These are phyloP conservation scores for Ceratocystis papillata DNA, from an alignment of 2,329 filamentous ascomycete genomes.

Conservation along the genomic window DNA sequence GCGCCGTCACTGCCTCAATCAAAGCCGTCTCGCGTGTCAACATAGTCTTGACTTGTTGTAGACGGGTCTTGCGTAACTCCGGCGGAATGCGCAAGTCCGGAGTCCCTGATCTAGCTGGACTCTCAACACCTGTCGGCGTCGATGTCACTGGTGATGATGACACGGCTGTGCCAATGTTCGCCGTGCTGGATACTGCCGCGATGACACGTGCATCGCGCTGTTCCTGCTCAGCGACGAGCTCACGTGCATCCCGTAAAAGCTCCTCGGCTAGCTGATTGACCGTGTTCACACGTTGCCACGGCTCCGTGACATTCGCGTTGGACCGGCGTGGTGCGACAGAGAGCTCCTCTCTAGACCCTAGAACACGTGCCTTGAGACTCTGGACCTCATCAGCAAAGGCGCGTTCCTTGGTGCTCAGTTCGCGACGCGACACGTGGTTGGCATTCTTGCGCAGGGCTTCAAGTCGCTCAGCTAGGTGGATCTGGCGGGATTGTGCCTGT, in stretches of 20 bases:
- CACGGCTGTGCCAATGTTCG: constrained; percentile 13
- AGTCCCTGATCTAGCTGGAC: constrained; percentile 29
- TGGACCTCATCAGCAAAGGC: constrained; percentile 40
- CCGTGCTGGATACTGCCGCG: constrained; percentile 15
- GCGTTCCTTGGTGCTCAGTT: constrained; percentile 38
- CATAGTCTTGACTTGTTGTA: constrained; percentile 51
- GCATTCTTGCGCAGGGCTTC: constrained; percentile 45
- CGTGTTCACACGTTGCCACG: constrained; percentile 48
- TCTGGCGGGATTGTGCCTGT: constrained; percentile 45
- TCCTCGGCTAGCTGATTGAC: constrained; percentile 44
- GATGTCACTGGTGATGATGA: constrained; percentile 26
- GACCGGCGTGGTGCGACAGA: constrained; percentile 29
- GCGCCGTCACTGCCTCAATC: constrained; percentile 53
- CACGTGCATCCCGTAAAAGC: constrained; percentile 42
- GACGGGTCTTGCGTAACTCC: constrained; percentile 51
- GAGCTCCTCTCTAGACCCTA: constrained; percentile 29
- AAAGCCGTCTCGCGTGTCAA: constrained; percentile 57
- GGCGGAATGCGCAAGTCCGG: constrained; percentile 45
- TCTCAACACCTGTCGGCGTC: constrained; percentile 13
- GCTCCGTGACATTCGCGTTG: constrained; percentile 38
- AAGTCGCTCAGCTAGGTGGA: constrained; percentile 46
- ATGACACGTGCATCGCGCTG: constrained; percentile 19
- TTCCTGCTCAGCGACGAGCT: constrained; percentile 30
- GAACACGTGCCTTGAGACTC: constrained; percentile 44
- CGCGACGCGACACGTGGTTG: constrained; percentile 35